These are phyloP conservation scores for Sporothrix pseudoabietina DNA, from an alignment of 2,329 filamentous ascomycete genomes.

Conservation along the genomic window DNA sequence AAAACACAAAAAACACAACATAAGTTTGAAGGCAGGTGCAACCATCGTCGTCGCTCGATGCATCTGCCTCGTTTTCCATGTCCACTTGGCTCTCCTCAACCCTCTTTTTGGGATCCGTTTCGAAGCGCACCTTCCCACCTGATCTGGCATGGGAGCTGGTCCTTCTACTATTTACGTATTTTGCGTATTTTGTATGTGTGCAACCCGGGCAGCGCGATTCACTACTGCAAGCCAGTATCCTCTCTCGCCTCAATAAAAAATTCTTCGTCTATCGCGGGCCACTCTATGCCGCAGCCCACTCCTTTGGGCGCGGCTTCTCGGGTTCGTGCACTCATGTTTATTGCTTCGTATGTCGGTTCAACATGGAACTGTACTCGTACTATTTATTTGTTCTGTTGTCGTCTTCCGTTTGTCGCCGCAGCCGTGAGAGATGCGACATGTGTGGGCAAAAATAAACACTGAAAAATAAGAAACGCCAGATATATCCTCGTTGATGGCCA, in stretches of 20 bases:
- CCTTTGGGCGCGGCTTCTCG: slow-evolving; percentile 8
- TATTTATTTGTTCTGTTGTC: not conserved
- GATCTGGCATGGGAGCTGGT: not conserved
- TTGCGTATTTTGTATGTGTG: slow-evolving; percentile 16
- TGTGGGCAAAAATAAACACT: not conserved
- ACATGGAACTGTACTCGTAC: not conserved
- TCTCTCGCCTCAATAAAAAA: not conserved
- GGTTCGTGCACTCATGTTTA: not conserved
- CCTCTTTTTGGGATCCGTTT: slow-evolving; percentile 1
- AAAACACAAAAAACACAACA: not conserved
- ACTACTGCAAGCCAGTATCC: slow-evolving; percentile 13
- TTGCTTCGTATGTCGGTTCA: not conserved
- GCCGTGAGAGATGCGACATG: not conserved
- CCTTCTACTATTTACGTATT: not conserved
- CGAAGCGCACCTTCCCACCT: slow-evolving; percentile 9
- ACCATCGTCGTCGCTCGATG: slow-evolving; percentile 18
- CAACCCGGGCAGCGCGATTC: slow-evolving; percentile 8
- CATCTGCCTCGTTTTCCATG: not conserved
- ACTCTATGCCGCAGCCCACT: slow-evolving; percentile 3
- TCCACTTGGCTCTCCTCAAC: not conserved
- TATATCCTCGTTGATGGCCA: slow-evolving; percentile 12
- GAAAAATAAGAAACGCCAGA: not conserved
- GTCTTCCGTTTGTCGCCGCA: not conserved
- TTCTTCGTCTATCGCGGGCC: slow-evolving; percentile 5
- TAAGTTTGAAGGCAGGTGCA: slow-evolving; percentile 1